Base-by-base conservation (phyloP, 2,329 filamentous ascomycete species). In the Decorospora gaudefroyi region DNA sequence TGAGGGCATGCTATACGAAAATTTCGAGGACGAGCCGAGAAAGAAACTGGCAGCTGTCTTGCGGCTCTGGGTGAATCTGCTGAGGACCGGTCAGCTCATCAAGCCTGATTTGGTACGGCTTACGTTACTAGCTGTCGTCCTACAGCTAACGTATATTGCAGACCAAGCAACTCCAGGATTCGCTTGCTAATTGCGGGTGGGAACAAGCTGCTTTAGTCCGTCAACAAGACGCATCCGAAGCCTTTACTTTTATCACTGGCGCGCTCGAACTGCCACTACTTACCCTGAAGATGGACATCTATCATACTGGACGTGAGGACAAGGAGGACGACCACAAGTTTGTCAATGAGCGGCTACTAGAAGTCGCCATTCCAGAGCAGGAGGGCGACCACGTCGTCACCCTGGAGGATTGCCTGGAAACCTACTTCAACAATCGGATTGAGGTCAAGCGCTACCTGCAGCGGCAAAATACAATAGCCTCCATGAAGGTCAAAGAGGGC, bases 181-280 rank as follows among this genome's bases (percentile, higher is more conserved):
- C 90, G 7, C 72, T 97, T 26, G 85, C 86, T 12, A 86, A 85
- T 39, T 96, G 91, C 67, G 93, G 92, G 3, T 97, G 93, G 93
- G 74, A 80, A 56, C 90, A 95, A 45, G 91, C 91, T 32, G 80
- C 81, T 15, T 72, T 81, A 44, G 66, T 88, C n/a, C 81, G 85
- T 57, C 93, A 97, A 65, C 93, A 99, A 71, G 93, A 99, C 69
- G 89, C 90, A 0, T 96, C 93, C 0, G 93, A 99, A 71, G 91
- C 91, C 1, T 97, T 97, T 66, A 88, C 86, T 0, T 96, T 96
- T 67, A 90, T 99, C 53, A 96, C 92, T 0, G 91, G 90, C 55
- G 90, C 86, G 15, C 78, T 99, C 13, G 86, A 95, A 59, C 72
- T 97, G 11, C 93, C 93, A 5, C 77, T 97, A 2, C 79, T 97